Conservation (phyloP, 108 stramenopile genomes). For the Cyclotella distinguenda region DNA sequence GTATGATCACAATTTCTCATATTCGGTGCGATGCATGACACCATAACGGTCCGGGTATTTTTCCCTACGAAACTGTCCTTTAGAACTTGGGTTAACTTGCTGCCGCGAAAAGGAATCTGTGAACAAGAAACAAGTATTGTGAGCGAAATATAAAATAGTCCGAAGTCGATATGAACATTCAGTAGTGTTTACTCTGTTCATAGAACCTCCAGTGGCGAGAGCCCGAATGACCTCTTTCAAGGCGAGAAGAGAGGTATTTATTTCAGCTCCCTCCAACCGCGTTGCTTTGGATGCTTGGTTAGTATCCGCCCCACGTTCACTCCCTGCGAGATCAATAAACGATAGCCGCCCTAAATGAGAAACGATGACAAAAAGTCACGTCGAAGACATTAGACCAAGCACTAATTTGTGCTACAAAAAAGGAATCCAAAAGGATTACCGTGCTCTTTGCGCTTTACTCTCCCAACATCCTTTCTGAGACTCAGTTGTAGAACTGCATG, state of each 20-base stretch:
- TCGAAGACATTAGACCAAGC: no score
- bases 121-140: no score
- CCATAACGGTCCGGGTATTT: slow-evolving; percentile 94
- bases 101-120: slow-evolving; percentile 97
- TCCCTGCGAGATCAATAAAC: slow-evolving; percentile 97
- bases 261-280: slow-evolving; percentile 96
- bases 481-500: slow-evolving; percentile 95
- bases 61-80: slow-evolving; percentile 94
- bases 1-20: slow-evolving; percentile 96
- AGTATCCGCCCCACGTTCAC: slow-evolving; percentile 96
- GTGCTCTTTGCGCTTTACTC: slow-evolving; percentile 63
- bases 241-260: slow-evolving; percentile 97
- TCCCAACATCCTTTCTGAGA: slow-evolving; percentile 60
- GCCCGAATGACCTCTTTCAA: slow-evolving; percentile 99
- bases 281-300: slow-evolving; percentile 89
- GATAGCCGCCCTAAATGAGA: slow-evolving; percentile 73
- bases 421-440: slow-evolving; percentile 50
- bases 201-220: slow-evolving; percentile 80
- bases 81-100: slow-evolving; percentile 96
- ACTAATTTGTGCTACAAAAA: no score
- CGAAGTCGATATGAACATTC: no score
- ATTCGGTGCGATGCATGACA: slow-evolving; percentile 93
- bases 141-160: no score
- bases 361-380: no score
- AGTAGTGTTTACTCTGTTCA: no score